A percentile compares a stretch with the other conserved stretches of the same genome.
These are phyloP conservation scores for Metarhizium rileyi DNA, from an alignment of 2,329 filamentous ascomycete species.

Conservation along the genomic window DNA sequence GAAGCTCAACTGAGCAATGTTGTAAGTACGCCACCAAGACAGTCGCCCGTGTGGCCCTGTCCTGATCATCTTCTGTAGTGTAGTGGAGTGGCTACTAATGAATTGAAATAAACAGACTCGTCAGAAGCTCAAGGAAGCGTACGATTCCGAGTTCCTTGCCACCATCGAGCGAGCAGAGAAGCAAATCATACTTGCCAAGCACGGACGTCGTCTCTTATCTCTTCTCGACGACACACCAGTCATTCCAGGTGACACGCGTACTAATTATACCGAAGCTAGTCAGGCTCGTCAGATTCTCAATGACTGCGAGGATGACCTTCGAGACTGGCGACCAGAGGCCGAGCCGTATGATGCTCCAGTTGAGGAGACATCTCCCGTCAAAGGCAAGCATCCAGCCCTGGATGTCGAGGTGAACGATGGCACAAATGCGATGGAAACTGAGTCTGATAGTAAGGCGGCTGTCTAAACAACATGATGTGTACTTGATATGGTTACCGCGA, in stretches of 20 bases:
- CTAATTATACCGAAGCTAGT: slow-evolving; percentile 53
- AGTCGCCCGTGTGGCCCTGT: background rate
- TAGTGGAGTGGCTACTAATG: background rate
- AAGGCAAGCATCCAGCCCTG: slow-evolving; percentile 14
- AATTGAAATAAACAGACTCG: slow-evolving; percentile 61
- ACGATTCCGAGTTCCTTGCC: slow-evolving; percentile 76
- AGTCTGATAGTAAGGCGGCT: background rate
- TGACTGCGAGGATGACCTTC: slow-evolving; percentile 82
- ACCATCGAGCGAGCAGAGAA: slow-evolving; percentile 96
- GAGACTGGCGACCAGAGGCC: slow-evolving; percentile 53
- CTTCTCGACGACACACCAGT: slow-evolving; percentile 85
- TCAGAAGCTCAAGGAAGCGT: slow-evolving; percentile 92
- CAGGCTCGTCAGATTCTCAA: slow-evolving; percentile 80
- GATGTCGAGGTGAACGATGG: slow-evolving; percentile 3
- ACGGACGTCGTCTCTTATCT: slow-evolving; percentile 75
- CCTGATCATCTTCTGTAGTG: too few relatives aligned
- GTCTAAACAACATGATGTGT: background rate
- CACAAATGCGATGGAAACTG: background rate
- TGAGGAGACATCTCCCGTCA: slow-evolving; percentile 14
- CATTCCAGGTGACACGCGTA: slow-evolving; percentile 70
- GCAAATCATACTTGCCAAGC: slow-evolving; percentile 86
- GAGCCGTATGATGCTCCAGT: slow-evolving; percentile 21
- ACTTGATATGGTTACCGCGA: background rate
- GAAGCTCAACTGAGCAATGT: slow-evolving; percentile 95
- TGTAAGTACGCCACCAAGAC: slow-evolving; percentile 39